Conservation (phyloP, 306 rosid genomes). For the Cucumis sativus region Cucumber_9930_V3 NC_026657.2:6618001-6618500, state of each 20-base stretch:
- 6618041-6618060: slow-evolving; percentile 40
- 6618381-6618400: not conserved
- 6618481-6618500: too few species aligned
- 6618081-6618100: slow-evolving; percentile 31
- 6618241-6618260: not conserved
- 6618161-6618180: slow-evolving; percentile 13
- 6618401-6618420: not conserved
- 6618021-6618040: slow-evolving; percentile 56
- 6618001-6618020: slow-evolving; percentile 68
- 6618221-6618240: not conserved
- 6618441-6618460: not conserved
- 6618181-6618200: not conserved
- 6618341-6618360: not conserved
- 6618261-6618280: not conserved
- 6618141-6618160: slow-evolving; percentile 69
- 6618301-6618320: not conserved
- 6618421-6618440: not conserved
- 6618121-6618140: slow-evolving; percentile 65
- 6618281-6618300: not conserved
- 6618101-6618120: slow-evolving; percentile 77
- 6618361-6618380: not conserved
- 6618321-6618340: not conserved
- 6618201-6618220: not conserved
- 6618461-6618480: not conserved
- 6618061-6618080: slow-evolving; percentile 37